These are phyloP conservation scores for Phyllosticta citriasiana DNA, from an alignment of 2,329 filamentous ascomycete genomes.

Conservation along the genomic window DNA sequence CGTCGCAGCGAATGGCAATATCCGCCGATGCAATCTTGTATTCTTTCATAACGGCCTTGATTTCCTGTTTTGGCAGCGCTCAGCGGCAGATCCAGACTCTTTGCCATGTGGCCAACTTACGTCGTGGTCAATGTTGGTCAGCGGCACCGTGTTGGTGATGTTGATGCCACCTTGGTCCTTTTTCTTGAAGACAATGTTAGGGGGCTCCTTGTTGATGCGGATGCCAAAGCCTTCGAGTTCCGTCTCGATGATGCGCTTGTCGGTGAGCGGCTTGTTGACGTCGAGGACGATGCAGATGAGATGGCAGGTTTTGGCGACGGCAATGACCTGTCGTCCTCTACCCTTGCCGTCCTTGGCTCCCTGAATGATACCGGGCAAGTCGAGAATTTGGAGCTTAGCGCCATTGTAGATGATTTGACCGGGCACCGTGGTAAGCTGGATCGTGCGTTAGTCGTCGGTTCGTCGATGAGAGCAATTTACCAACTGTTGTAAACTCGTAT, in stretches of 20 bases:
- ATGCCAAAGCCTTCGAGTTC: conserved; percentile 97
- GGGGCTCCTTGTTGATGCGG: conserved; percentile 90
- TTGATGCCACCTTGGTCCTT: conserved; percentile 97
- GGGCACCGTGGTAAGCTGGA: conserved; percentile 75
- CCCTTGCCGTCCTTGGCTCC: conserved; percentile 97
- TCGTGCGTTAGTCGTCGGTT: conserved; percentile 10
- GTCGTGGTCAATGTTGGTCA: conserved; percentile 87
- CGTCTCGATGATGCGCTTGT: conserved; percentile 90
- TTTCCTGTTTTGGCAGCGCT: conserved; percentile 48
- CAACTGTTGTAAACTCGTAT: conserved; percentile 87
- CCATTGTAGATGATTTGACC: conserved; percentile 95
- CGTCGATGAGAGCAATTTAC: background rate
- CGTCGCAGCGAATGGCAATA: conserved; percentile 95
- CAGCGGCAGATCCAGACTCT: background rate
- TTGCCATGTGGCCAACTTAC: conserved; percentile 20
- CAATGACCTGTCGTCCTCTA: conserved; percentile 95
- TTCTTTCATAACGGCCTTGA: conserved; percentile 95
- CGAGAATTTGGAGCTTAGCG: conserved; percentile 94
- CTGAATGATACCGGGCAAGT: conserved; percentile 97
- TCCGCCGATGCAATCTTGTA: conserved; percentile 95
- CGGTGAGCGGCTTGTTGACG: conserved; percentile 94
- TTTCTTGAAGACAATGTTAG: conserved; percentile 99
- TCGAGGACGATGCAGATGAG: conserved; percentile 97
- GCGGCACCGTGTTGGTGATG: conserved; percentile 86
- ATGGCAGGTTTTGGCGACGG: conserved; percentile 96